Percentiles rank a stretch among this genome's conserved stretches.
Evolutionary conservation across 139 green algal species (phyloP).

Genomic region (Chlamydomonas sp.): DNA sequence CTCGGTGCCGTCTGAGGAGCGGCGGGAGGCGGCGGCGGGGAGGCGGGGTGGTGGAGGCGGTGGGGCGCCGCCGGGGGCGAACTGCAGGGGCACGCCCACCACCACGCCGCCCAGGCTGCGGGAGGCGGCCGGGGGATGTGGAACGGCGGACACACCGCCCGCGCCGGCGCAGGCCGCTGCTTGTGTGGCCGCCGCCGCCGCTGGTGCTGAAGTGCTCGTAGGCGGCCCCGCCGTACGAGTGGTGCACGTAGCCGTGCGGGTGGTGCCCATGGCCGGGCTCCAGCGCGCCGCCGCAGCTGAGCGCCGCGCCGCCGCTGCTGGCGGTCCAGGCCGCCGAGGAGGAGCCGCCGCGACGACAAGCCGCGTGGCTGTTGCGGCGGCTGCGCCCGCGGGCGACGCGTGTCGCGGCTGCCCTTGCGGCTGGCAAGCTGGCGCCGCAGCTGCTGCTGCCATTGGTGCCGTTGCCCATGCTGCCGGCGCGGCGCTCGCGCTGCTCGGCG

Average conservation of each 20-base stretch:
- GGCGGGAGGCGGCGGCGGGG: neutral
- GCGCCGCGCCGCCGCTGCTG: neutral
- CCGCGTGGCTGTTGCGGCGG: conserved; percentile 14
- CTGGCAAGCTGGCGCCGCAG: neutral
- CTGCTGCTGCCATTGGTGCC: neutral
- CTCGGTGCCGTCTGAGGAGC: no score
- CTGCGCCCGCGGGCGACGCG: conserved; percentile 7
- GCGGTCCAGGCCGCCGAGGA: neutral
- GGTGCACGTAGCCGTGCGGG: neutral
- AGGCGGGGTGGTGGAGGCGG: neutral
- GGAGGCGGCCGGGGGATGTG: neutral
- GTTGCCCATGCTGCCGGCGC: neutral
- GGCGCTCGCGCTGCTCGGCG: conserved; percentile 31
- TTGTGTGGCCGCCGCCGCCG: neutral
- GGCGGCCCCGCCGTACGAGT: conserved; percentile 4
- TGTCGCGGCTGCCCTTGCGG: conserved; percentile 33
- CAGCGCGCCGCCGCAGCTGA: neutral
- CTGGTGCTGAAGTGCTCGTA: neutral
- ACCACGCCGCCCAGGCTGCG: conserved; percentile 18
- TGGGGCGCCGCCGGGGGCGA: neutral
- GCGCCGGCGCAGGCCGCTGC: neutral
- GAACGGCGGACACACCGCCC: neutral
- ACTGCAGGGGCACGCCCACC: neutral
- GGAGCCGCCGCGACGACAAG: neutral
- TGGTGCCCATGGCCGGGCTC: neutral